Conservation (phyloP, 106 monocot species). For the Dendrobium chrysotoxum region DNA sequence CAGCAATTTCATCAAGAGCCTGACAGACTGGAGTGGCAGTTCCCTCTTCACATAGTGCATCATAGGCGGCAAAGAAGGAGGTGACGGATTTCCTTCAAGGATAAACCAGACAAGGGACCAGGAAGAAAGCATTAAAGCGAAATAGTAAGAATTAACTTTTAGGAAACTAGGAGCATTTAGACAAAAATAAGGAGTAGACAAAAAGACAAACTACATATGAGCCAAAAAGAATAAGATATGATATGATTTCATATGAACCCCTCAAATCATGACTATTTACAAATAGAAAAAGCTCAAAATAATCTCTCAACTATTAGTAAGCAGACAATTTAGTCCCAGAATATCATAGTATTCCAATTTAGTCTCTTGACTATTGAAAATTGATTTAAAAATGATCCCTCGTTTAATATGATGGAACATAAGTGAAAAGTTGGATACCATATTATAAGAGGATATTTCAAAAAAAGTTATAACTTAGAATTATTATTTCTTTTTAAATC, state of each 20-base stretch:
- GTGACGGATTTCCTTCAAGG: constrained; percentile 76
- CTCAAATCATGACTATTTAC: too few species aligned
- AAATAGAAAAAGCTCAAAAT: too few species aligned
- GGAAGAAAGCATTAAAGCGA: not conserved
- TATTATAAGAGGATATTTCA: too few species aligned
- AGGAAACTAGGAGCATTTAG: not conserved
- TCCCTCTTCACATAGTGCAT: constrained; percentile 98
- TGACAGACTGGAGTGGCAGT: constrained; percentile 86
- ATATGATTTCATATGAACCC: not conserved
- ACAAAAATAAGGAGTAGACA: not conserved
- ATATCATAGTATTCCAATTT: too few species aligned
- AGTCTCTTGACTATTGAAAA: too few species aligned
- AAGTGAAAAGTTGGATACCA: too few species aligned
- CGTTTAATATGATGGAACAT: too few species aligned
- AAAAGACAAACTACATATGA: not conserved
- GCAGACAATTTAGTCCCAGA: too few species aligned
- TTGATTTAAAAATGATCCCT: too few species aligned
- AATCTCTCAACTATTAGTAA: too few species aligned
- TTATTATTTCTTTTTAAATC: too few species aligned
- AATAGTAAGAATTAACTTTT: not conserved
- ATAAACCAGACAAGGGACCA: not conserved
- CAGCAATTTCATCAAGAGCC: constrained; percentile 92
- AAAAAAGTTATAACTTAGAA: too few species aligned
- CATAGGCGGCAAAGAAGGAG: constrained; percentile 94
- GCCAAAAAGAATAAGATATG: not conserved